Evolutionary conservation across 2,329 filamentous ascomycete species (phyloP), one percentile per base, ranked within the genome.

Genomic region (Colletotrichum gigasporum): DNA sequence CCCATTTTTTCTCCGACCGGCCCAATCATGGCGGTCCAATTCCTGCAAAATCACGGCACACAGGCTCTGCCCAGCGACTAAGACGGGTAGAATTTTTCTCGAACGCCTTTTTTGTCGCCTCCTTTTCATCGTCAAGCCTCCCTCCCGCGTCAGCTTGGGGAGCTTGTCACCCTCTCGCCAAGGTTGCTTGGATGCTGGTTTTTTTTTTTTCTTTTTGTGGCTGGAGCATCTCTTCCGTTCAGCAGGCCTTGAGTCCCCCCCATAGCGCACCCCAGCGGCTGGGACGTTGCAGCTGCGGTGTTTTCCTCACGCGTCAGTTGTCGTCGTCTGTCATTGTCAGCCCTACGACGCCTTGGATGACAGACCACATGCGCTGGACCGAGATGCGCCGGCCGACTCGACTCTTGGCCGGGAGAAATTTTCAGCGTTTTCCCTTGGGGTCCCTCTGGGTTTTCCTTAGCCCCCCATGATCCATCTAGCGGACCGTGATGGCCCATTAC

Each of bases 51-150:
- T 20, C 22, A 55, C 39, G 57, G 18, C 44, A 50, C 14, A 20
- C 48, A 54, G 47, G 37, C 45, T 35, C 28, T 59, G 26, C 56
- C 58, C 34, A 26, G 54, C 20, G 18, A 44, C 32, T 32, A 26
- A n/a, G 39, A 7, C 48, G 22, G 32, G 50, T 54, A 52, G 57
- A 65, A 42, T 42, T 54, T 53, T 50, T 57, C 58, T 65, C 50
- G 57, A 62, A 65, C 34, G 52, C 22, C 26, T 44, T 41, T 16
- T 20, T 30, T 42, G 22, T 32, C 28, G 20, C 32, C 20, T 41
- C 26, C 11, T 12, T 18, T 26, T 24, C 35, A 26, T 26, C 8
- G 30, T 26, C 32, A 51, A 51, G 53, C 24, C 47, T 28, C 28
- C 18, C 3, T 20, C 18, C 32, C 16, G 26, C 48, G 12, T 26